A percentile compares a stretch with the other conserved stretches of the same genome.
These are phyloP conservation scores for Populus hybrid DNA, from an alignment of 441 rosid species.

Conservation along the genomic window DNA sequence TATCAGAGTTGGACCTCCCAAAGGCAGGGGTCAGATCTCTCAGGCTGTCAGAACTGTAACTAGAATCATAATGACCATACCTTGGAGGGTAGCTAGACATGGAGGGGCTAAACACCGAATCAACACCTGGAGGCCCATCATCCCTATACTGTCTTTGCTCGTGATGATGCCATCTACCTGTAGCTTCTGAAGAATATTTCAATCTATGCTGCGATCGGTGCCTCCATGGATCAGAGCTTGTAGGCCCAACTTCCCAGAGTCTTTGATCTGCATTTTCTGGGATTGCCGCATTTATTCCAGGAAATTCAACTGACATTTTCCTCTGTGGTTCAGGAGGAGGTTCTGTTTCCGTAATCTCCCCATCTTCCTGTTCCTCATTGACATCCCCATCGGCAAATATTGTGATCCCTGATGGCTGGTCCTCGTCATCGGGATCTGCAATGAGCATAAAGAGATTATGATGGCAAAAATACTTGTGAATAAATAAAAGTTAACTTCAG, in stretches of 20 bases:
- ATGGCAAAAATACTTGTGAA: neutral
- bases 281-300: conserved; percentile 85
- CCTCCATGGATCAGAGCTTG: conserved; percentile 34
- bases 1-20: conserved; percentile 41
- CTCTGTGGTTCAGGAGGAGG: conserved; percentile 35
- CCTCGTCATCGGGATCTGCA: conserved; percentile 61
- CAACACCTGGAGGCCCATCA: conserved; percentile 53
- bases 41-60: conserved; percentile 20
- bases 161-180: conserved; percentile 37
- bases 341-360: conserved; percentile 55
- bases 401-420: conserved; percentile 73
- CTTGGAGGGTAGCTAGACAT: conserved; percentile 60
- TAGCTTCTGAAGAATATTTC: conserved; percentile 36
- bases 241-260: conserved; percentile 59
- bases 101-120: conserved; percentile 32
- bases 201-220: conserved; percentile 32
- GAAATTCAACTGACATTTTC: conserved; percentile 71
- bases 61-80: conserved; percentile 36
- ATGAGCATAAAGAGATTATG: neutral
- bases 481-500: neutral
- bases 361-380: conserved; percentile 62
- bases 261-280: conserved; percentile 73
- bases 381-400: conserved; percentile 67
- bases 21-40: conserved; percentile 30
- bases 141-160: conserved; percentile 45